A percentile compares a stretch with the other conserved stretches of the same genome.
phyloP scores from a whole-genome alignment of 2,329 filamentous ascomycete genomes.

The Talaromyces albobiverticillius region DNA sequence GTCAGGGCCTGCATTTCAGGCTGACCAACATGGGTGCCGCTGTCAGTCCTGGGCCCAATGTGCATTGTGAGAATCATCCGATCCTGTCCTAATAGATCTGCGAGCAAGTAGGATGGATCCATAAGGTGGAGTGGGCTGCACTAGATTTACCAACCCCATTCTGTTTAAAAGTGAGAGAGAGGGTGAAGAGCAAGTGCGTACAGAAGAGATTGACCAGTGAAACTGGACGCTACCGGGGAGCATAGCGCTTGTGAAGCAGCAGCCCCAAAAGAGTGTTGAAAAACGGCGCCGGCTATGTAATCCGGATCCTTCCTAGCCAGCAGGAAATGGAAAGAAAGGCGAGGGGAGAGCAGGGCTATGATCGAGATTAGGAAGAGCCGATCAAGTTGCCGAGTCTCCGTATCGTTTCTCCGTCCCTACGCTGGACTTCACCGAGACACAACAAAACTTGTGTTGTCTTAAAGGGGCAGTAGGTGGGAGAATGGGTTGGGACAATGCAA shows the following conservation, averaged over 20 bases:
- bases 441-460: background rate
- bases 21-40: constrained; percentile 7
- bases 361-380: constrained; percentile 1
- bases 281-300: constrained; percentile 6
- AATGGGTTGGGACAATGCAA: background rate
- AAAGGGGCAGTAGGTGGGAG: background rate
- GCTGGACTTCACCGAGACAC: background rate
- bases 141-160: constrained; percentile 3
- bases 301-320: background rate
- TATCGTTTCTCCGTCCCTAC: constrained; percentile 9
- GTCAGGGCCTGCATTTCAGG: constrained; percentile 5
- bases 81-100: constrained; percentile 9
- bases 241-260: constrained; percentile 1
- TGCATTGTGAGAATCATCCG: constrained; percentile 12
- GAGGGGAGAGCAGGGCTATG: background rate
- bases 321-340: background rate
- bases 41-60: constrained; percentile 12
- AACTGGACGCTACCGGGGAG: background rate
- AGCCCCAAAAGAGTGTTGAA: background rate
- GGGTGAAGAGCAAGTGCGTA: constrained; percentile 3
- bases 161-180: background rate
- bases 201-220: background rate
- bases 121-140: constrained; percentile 2
- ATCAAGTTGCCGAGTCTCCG: constrained; percentile 8
- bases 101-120: constrained; percentile 5